Base-by-base conservation (phyloP, 306 rosid genomes). In the Ceratonia siliqua region DNA sequence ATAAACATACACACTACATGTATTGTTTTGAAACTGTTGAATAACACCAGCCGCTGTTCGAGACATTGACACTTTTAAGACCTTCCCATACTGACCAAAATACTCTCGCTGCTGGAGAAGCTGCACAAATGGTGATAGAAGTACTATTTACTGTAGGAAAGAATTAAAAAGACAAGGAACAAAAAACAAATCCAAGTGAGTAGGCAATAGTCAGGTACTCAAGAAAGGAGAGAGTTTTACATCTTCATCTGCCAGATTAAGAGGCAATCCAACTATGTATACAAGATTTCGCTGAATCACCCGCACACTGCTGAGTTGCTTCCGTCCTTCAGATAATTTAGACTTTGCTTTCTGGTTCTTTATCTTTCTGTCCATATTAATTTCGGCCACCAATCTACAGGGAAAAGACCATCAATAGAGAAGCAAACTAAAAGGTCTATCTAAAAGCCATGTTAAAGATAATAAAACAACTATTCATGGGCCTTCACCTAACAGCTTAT, bases 1-100 rank as follows among this genome's bases (percentile, higher is more conserved):
- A 24, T 74, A 10, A 45, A 85, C 99, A 81, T 90, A 92, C 97
- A 95, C 98, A 92, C 99, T 95, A 85, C 98, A 95, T 48, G 97
- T 89, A 81, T 82, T 90, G 82, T 92, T 95, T 18, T 92, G 97
- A 90, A 89, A 92, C 82, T 92, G 99, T 69, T 95, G 98, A 86
- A 95, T 86, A 73, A 86, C 87, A 41, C 99, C 99, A 79, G 97
- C 86, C 21, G 99, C 91, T 0, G 98, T 95, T 72, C 97, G 91
- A 68, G 98, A 90, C 98, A 95, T 90, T 12, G 99, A 92, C 39
- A 95, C 99, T 85, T 95, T 95, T 67, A 89, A 84, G 79, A 95
- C 99, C 89, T 90, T 92, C 75, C 99, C 99, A 79, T 95, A 92
- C 85, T 92, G 98, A 82, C 92, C 92, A 90, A 95, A 95, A 75